Conservation (phyloP, 176 grass and related monocot genomes). For the Phoenix roebelenii region DNA sequence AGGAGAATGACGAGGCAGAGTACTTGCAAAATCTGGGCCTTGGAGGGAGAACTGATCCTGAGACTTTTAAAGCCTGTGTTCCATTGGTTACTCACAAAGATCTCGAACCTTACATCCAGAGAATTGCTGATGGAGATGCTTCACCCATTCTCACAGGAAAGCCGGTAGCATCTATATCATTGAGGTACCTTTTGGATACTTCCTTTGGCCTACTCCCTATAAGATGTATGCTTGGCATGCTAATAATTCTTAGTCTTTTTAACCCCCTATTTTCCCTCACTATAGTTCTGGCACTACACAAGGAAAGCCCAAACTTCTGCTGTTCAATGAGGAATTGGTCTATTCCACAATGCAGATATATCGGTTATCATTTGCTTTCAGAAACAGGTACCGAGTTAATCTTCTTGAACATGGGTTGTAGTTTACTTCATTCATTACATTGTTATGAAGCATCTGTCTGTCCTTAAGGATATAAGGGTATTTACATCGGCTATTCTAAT, state of each 20-base stretch:
- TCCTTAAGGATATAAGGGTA: no score
- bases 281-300: constrained; percentile 85
- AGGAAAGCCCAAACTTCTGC: constrained; percentile 76
- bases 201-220: background rate
- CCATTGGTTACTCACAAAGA: constrained; percentile 54
- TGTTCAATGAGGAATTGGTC: constrained; percentile 74
- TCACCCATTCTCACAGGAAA: constrained; percentile 48
- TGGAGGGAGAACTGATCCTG: constrained; percentile 46
- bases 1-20: constrained; percentile 39
- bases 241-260: background rate
- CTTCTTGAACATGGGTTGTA: no score
- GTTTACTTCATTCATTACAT: no score
- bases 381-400: constrained; percentile 37
- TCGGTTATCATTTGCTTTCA: constrained; percentile 59
- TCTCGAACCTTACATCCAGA: constrained; percentile 69
- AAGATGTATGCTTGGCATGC: no score
- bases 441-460: no score
- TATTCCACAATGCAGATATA: constrained; percentile 86
- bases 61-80: constrained; percentile 48
- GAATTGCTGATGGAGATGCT: constrained; percentile 66
- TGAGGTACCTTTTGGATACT: constrained; percentile 37
- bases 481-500: no score
- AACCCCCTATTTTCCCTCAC: no score
- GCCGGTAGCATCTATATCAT: constrained; percentile 62
- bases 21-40: constrained; percentile 51